phyloP scores from a whole-genome alignment of 2,329 filamentous ascomycete species.

The Fusarium albosuccineum region DNA sequence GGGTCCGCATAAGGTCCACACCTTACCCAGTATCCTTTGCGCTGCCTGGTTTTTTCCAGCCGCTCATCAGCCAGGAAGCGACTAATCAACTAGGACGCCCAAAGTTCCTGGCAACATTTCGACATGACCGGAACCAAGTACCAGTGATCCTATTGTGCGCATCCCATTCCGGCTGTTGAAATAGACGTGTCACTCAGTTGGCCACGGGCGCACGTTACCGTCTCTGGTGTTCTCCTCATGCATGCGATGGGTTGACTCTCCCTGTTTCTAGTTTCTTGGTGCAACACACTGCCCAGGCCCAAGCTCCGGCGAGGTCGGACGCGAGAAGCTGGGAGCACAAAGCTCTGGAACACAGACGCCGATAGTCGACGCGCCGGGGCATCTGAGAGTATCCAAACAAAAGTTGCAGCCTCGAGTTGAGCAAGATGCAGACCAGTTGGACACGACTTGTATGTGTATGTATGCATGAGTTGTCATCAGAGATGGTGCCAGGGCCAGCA shows the following conservation, averaged over 20 bases:
- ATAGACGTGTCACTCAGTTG: conserved; percentile 8
- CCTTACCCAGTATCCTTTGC: conserved; percentile 12
- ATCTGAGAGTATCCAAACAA: conserved; percentile 21
- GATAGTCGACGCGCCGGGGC: conserved; percentile 5
- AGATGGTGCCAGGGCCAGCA: conserved; percentile 33
- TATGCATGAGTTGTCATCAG: conserved; percentile 38
- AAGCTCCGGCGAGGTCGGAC: conserved; percentile 23
- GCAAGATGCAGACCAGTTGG: conserved; percentile 35
- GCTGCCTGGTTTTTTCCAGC: conserved; percentile 28
- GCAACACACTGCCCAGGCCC: conserved; percentile 1
- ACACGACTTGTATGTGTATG: conserved; percentile 34
- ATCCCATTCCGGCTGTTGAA: neutral
- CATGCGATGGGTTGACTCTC: conserved; percentile 4
- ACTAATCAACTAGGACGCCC: neutral
- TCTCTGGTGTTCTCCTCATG: conserved; percentile 1
- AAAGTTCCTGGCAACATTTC: neutral
- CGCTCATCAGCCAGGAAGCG: conserved; percentile 1
- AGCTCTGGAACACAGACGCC: conserved; percentile 15
- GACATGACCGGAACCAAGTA: neutral
- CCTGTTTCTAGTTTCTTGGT: conserved; percentile 7
- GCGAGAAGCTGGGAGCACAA: conserved; percentile 4
- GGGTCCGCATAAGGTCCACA: conserved; percentile 31
- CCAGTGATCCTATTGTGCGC: neutral
- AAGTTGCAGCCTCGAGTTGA: conserved; percentile 20
- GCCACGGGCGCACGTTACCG: neutral